Evolutionary conservation across 257 asterid species (phyloP), one percentile per base, ranked within the genome.

Genomic region (Fraxinus quadrangulata): DNA sequence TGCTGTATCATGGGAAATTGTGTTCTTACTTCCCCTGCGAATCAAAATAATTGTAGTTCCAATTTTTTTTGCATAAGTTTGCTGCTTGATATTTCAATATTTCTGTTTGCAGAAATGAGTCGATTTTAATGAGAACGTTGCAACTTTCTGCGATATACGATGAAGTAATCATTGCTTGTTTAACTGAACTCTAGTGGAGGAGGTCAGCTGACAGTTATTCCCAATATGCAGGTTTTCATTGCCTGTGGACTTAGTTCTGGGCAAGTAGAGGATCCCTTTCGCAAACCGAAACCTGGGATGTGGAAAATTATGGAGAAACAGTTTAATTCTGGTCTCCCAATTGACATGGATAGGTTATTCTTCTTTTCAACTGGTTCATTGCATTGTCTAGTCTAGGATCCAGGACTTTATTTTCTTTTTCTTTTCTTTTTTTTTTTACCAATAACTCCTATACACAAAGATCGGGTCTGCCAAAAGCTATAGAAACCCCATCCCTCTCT

Each of bases 241-340:
- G 97, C 98, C n/a, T 93, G 99, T 88, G 99, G 98, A 59, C 70
- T 77, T 74, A 87, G 87, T 82, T 68, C 79, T 30, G 82, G 82
- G 81, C 61, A 80, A 76, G 86, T 91, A 7, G 92, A 86, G 75
- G 99, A 93, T 82, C 89, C 78, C 61, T 96, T 86, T 81, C 99
- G 97, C 79, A 96, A 96, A 83, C 98, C 99, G 37, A 88, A 86
- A 77, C 83, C 94, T 54, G 99, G 99, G 84, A 92, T 96, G 99
- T 96, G 98, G 99, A 85, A 31, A 80, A 85, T 96, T 71, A 86
- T 96, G 97, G 95, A 88, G 87, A 86, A 86, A 78, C 97, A 90
- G 82, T 96, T 93, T 89, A 96, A 96, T 82, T 96, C 97, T 42
- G 95, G 97, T 67, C 86, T 89, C 80, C 67, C 81, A 39, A 70